Evolutionary conservation across 2,329 filamentous ascomycete genomes (phyloP), one percentile per base, ranked within the genome.

Genomic region (Bipolaris oryzae): DNA sequence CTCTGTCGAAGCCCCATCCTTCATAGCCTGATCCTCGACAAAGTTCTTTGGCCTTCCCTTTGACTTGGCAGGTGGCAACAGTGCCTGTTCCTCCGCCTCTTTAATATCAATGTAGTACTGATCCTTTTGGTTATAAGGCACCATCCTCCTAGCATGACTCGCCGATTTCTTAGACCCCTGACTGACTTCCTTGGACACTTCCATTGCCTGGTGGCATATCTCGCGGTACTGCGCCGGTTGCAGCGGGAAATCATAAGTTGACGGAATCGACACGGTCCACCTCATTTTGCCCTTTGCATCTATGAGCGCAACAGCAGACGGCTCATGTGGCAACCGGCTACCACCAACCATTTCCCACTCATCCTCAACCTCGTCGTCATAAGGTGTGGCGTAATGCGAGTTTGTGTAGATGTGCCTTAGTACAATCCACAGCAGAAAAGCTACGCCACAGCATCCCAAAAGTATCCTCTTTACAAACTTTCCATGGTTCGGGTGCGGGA

Each of bases 231-330:
- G 84, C 9, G 82, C 76, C 18, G 85, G 82, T 0, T 81, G 76
- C 2, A 95, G 75, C 1, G 91, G 91, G 58, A 94, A 94, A 3
- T 81, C 79, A 43, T 82, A 79, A 55, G 82, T 82, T 6, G 82
- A 80, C 0, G 91, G 91, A 35, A 96, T 92, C 1, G 86, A 92
- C 10, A 96, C 84, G 0, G 91, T 95, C 92, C 92, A 96, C 72
- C 85, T 88, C 10, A 86, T 80, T 49, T 82, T 83, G 3, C 89
- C 89, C 42, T 81, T 79, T 23, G 80, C 77, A 75, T 92, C 89
- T 13, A 82, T 85, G 43, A 93, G 81, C 5, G 91, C 82, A 18
- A 95, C 82, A 0, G 90, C 89, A 0, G 88, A 89, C 0, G 91
- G 88, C 60, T 90, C 87, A 25, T 88, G 82, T 0, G 90, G 90